Percentiles rank a stretch among this genome's conserved stretches.
Conservation (phyloP, 2,329 filamentous ascomycete genomes). For the Trichophyton equinum region DNA sequence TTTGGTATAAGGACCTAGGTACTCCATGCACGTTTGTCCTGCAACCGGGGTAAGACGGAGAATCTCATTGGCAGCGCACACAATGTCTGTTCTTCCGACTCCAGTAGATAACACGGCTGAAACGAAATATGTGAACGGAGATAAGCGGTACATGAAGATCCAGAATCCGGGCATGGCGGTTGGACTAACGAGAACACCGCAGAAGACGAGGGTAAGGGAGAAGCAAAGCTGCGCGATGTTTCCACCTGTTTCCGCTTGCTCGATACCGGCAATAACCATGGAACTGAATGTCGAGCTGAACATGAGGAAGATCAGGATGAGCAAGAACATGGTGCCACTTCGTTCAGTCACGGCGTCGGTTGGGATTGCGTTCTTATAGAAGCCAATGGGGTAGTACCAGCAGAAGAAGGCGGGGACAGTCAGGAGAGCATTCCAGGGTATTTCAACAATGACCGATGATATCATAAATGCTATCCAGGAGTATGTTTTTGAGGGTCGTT, state of each 20-base stretch:
- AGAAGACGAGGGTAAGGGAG: constrained; percentile 49
- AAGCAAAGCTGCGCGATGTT: constrained; percentile 50
- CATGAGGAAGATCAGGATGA: constrained; percentile 54
- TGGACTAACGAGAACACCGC: constrained; percentile 41
- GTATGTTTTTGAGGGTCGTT: constrained; percentile 56
- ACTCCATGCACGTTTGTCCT: constrained; percentile 48
- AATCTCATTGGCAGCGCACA: constrained; percentile 26
- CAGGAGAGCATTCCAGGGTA: constrained; percentile 53
- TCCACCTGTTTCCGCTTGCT: constrained; percentile 55
- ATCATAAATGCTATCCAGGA: constrained; percentile 60
- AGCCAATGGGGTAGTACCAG: constrained; percentile 55
- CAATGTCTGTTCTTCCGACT: constrained; percentile 19
- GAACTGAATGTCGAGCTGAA: constrained; percentile 62
- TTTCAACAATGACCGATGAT: constrained; percentile 58
- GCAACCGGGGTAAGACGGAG: constrained; percentile 38
- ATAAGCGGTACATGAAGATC: constrained; percentile 63
- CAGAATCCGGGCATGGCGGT: constrained; percentile 55
- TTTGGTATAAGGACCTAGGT: constrained; percentile 33
- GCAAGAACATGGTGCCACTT: constrained; percentile 53
- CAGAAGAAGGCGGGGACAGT: constrained; percentile 51
- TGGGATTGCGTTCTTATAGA: constrained; percentile 32
- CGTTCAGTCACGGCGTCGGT: constrained; percentile 37
- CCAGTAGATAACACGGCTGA: constrained; percentile 30
- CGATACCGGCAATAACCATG: constrained; percentile 59
- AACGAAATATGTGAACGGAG: constrained; percentile 51